A percentile compares a stretch with the other conserved stretches of the same genome.
Conservation (phyloP, 179 eudicot genomes). For the Sideroxylon spinosum region DNA sequence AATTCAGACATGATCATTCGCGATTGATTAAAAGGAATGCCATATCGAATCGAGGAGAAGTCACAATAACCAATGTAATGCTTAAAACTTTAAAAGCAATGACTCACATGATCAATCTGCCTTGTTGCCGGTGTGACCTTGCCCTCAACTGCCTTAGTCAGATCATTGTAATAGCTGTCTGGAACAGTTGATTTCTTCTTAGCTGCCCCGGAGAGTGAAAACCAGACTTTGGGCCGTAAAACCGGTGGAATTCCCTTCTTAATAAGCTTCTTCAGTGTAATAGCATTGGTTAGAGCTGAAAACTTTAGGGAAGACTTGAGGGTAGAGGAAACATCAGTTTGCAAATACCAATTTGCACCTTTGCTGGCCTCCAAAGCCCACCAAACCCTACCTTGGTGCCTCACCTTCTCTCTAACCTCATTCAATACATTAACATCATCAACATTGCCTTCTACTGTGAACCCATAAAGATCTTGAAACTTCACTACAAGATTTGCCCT, state of each 20-base stretch:
- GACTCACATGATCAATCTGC: slow-evolving; percentile 97
- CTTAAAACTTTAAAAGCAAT: background rate
- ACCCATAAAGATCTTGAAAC: slow-evolving; percentile 88
- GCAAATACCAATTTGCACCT: slow-evolving; percentile 92
- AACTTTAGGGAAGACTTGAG: slow-evolving; percentile 63
- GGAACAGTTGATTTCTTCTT: slow-evolving; percentile 96
- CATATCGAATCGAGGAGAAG: background rate
- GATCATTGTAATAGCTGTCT: slow-evolving; percentile 77
- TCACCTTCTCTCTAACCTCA: slow-evolving; percentile 92
- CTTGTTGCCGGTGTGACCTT: slow-evolving; percentile 79
- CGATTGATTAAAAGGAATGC: background rate
- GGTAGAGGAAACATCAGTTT: slow-evolving; percentile 48
- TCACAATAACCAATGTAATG: background rate
- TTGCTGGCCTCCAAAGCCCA: slow-evolving; percentile 86
- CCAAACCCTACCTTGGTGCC: slow-evolving; percentile 90
- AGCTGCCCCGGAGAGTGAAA: slow-evolving; percentile 85
- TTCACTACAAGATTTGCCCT: slow-evolving; percentile 86
- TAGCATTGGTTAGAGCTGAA: slow-evolving; percentile 63
- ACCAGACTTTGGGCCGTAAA: slow-evolving; percentile 92
- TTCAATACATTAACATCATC: slow-evolving; percentile 97
- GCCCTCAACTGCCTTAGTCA: slow-evolving; percentile 70
- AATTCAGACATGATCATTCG: background rate
- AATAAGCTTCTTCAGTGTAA: slow-evolving; percentile 74
- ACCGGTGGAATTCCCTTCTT: slow-evolving; percentile 86
- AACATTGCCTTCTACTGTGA: slow-evolving; percentile 93